Percentiles rank a stretch among this genome's conserved stretches.
phyloP scores from a whole-genome alignment of 148 eudicot species.

The Rhododendron vialii region DNA sequence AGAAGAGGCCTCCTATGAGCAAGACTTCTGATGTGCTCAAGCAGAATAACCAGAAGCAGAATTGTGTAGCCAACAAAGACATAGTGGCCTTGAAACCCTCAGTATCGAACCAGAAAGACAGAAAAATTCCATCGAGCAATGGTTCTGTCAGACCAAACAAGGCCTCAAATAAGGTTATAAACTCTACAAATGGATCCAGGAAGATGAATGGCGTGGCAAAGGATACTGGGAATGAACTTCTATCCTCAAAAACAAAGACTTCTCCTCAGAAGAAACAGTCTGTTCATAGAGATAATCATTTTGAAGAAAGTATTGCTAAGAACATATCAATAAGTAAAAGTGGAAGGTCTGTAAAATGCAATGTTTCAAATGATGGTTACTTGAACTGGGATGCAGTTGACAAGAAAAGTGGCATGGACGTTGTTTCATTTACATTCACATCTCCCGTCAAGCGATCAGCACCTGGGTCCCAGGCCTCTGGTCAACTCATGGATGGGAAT shows the following conservation, averaged over 20 bases:
- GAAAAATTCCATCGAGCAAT: conserved; percentile 33
- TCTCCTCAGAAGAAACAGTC: conserved; percentile 40
- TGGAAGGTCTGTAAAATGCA: conserved; percentile 43
- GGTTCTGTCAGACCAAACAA: conserved; percentile 43
- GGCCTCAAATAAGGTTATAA: conserved; percentile 49
- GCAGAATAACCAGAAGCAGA: conserved; percentile 83
- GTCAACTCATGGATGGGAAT: conserved; percentile 28
- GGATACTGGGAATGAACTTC: conserved; percentile 36
- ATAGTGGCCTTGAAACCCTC: conserved; percentile 34
- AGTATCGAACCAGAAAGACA: conserved; percentile 38
- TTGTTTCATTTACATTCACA: conserved; percentile 88
- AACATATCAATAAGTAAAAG: conserved; percentile 24
- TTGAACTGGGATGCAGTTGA: conserved; percentile 39
- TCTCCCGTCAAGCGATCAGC: conserved; percentile 80
- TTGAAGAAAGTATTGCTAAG: conserved; percentile 23
- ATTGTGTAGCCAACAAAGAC: conserved; percentile 39
- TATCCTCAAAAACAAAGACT: conserved; percentile 40
- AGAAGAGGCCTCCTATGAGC: conserved; percentile 37
- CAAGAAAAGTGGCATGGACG: conserved; percentile 60
- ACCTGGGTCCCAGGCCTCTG: conserved; percentile 30
- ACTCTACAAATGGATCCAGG: conserved; percentile 27
- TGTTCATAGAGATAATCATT: conserved; percentile 22
- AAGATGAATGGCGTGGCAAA: conserved; percentile 33
- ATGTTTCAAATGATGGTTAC: conserved; percentile 32
- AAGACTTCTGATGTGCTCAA: conserved; percentile 49